Base-by-base conservation (phyloP, 257 asterid species). In the Parsonsia alboflavescens region DNA sequence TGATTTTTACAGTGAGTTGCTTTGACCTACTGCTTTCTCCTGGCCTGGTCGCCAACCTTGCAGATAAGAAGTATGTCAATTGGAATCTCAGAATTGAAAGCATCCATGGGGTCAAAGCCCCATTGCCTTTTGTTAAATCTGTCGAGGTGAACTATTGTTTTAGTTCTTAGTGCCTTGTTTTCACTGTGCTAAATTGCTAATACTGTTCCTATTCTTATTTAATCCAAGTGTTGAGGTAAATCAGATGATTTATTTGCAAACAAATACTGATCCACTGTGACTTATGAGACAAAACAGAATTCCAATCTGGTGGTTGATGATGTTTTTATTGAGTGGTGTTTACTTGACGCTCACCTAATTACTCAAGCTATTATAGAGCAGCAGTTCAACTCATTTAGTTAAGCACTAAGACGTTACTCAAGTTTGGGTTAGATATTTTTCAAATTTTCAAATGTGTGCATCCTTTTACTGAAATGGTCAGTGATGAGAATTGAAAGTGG, bases 21-120 rank as follows among this genome's bases (percentile, higher is more conserved):
- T 63, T 62, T 45, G 30, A 73, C 70, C 56, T 74, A 10, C 79
- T 85, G 73, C 65, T 78, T 70, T 76, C 65, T 80, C 28, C 76
- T 45, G 10, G 63, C 67, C 59, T 48, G 28, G 67, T 53, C 57
- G 54, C 78, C 69, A 71, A 56, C 78, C 46, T 84, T 65, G 74
- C 91, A 93, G 98, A 93, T 85, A 82, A 85, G 83, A 91, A 82
- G 76, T 89, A 85, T 81, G 92, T 88, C 79, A 93, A 91, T 85
- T 93, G 98, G 98, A 88, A 93, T 83, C 91, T 93, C 75, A 83
- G 75, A 50, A 78, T 93, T 78, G 87, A 93, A 75, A 93, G 97
- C 75, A 91, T 89, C 74, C 98, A 93, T 81, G 98, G 96, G 73
- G 88, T 85, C 79, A 91, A 78, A 82, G 97, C 98, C 64, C 96